Percentiles rank a stretch among this genome's conserved stretches.
Evolutionary conservation across 2,329 filamentous ascomycete species (phyloP).

Genomic region (Chaetomium globosum): DNA sequence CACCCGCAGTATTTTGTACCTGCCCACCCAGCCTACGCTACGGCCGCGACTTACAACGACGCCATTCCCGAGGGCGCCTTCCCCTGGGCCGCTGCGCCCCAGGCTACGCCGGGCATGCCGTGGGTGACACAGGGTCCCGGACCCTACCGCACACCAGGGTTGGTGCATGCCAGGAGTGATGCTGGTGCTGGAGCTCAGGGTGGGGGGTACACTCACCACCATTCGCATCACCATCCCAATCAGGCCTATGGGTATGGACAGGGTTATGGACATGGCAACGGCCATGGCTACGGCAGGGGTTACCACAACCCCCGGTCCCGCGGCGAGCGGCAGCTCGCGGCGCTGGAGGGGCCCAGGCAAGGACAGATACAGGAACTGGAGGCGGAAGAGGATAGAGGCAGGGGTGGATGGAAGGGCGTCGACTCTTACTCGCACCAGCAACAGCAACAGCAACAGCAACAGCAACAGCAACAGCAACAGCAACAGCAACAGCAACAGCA

Average conservation of each 20-base stretch:
- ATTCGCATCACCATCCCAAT: background rate
- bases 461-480: background rate
- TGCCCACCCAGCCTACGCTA: slow-evolving; percentile 23
- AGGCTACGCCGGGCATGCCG: background rate
- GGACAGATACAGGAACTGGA: background rate
- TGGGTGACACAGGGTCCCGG: slow-evolving; percentile 16
- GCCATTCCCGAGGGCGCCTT: slow-evolving; percentile 24
- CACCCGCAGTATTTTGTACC: slow-evolving; percentile 13
- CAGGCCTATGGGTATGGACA: background rate
- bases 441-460: background rate
- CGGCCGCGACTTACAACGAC: slow-evolving; percentile 22
- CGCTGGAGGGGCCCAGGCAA: background rate
- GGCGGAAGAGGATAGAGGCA: background rate
- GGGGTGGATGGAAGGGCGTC: background rate
- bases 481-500: background rate
- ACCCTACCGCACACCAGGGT: slow-evolving; percentile 24
- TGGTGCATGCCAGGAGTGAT: background rate
- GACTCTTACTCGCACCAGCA: background rate
- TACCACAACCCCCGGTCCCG: background rate
- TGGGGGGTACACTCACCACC: too few species aligned
- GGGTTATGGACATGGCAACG: background rate
- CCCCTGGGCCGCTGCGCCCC: slow-evolving; percentile 14
- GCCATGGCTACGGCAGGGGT: background rate
- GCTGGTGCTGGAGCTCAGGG: background rate
- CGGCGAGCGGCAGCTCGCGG: background rate